Evolutionary conservation across 176 grass and related monocot species (phyloP), one percentile per base, ranked within the genome.

Genomic region (Leersia perrieri): DNA sequence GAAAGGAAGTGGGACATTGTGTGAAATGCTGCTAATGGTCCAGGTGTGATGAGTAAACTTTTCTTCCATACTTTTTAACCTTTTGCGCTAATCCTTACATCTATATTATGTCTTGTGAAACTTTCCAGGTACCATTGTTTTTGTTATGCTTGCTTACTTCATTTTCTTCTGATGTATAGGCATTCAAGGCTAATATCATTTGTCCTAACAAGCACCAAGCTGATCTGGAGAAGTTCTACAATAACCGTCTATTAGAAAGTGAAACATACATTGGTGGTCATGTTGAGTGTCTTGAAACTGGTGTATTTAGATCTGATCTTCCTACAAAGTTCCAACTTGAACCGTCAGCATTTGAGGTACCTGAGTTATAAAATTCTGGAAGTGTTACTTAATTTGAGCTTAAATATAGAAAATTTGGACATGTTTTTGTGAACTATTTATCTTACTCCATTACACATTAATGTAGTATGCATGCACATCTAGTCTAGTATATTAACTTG

Each of bases 21-120:
- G 95, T 89, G 95, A 95, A 91, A 95, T 98, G 92, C 95, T 98
- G 68, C 84, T 98, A 81, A 98, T 98, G 95, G 95, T 98, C 60
- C 86, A 98, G 92, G 95, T 98, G 22, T 28, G 86, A 66, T 76
- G 55, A 70, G 53, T 79, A 63, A 90, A 85, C 66, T 76, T 70
- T 78, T 26, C 51, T 65, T 15, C 53, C 66, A 78, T 53, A 14
- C 51, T 85, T 55, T 69, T 42, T 25, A 20, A 77, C 67, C 49
- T n/a, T 80, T 75, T 63, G 40, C 79, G 40, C 20, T 18, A 18
- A 22, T 72, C 45, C 33, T 9, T 77, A 28, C 60, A 29, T 71
- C 55, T 61, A 62, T 28, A 38, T 72, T 38, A 30, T 63, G 30
- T 32, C 11, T n/a, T 39, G 20, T 70, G 35, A 27, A 77, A 76